Evolutionary conservation across 139 green algal species (phyloP), one percentile per base, ranked within the genome.

Genomic region (Volvox africanus): DNA sequence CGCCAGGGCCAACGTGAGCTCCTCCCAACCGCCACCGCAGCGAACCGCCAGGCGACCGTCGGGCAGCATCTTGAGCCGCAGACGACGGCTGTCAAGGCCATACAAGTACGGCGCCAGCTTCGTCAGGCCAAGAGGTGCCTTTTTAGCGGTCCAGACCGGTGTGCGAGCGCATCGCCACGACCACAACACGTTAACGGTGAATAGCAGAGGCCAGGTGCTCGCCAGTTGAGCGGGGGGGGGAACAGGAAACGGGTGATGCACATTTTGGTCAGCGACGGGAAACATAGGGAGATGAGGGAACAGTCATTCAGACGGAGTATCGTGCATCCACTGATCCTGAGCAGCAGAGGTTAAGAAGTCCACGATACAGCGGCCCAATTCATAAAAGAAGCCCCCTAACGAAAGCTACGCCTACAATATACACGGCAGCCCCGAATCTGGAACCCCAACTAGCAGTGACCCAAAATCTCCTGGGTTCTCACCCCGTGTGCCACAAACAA

Each of bases 1-100:
- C 61, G 82, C 82, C 30, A 87, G 82, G 6, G 61, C 82, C 82
- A 67, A 28, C 1, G 82, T 87, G 24, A 87, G 61, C 82, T 87
- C 82, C 82, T 87, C 82, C 61, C 82, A 87, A 30, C 82, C 82
- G 61, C 82, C 30, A 21, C 82, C 82, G 30, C 61, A 61, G 0
- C 61, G 61, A n/a, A 77, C 61, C 61, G 82, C 82, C 82, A 87
- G 82, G 18, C 82, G 61, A 0, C 82, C 82, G 32, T 87, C 82
- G 1, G 82, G 82, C 61, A 87, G 82, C 61, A 87, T 44, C 61
- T 87, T 76, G 18, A 87, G 19, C 18, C 32, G 82, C n/a, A 78
- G 62, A 6, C 82, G 82, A 11, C 61, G 61, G 80, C 80, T 44
- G 82, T 55, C 80, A 28, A 71, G 24, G 55, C 28, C 80, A 61